phyloP scores from a whole-genome alignment of 2,329 filamentous ascomycete species.

The Bretziella fagacearum region DNA sequence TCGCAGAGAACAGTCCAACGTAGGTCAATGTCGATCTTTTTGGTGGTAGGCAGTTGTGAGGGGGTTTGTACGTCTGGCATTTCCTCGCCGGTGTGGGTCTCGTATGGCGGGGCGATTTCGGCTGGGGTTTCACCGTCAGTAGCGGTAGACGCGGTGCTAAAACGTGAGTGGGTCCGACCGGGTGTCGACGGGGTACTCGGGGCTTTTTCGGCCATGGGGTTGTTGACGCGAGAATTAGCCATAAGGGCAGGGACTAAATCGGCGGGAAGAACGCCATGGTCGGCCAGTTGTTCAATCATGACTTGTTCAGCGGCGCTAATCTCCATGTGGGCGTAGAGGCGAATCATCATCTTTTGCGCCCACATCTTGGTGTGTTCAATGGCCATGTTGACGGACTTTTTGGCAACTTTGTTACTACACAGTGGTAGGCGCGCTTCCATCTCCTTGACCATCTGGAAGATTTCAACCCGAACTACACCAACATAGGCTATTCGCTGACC shows the following conservation, averaged over 20 bases:
- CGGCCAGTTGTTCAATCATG: constrained; percentile 94
- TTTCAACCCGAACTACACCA: constrained; percentile 65
- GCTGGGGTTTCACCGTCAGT: constrained; percentile 28
- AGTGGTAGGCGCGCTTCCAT: constrained; percentile 28
- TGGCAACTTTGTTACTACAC: constrained; percentile 41
- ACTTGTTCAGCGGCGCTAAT: constrained; percentile 81
- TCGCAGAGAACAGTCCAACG: constrained; percentile 96
- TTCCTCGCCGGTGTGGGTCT: constrained; percentile 48
- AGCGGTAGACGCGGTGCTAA: constrained; percentile 16
- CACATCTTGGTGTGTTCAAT: constrained; percentile 81
- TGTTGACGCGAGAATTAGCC: constrained; percentile 82
- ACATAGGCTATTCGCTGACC: constrained; percentile 94
- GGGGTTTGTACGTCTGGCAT: constrained; percentile 67
- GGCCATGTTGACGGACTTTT: constrained; percentile 53
- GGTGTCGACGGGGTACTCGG: constrained; percentile 10
- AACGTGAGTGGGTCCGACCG: constrained; percentile 9
- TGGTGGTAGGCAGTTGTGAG: constrained; percentile 62
- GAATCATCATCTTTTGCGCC: constrained; percentile 96
- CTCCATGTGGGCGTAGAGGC: constrained; percentile 91
- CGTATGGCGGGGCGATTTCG: constrained; percentile 40
- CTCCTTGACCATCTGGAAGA: constrained; percentile 60
- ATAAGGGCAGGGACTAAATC: constrained; percentile 78
- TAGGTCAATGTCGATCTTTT: constrained; percentile 85
- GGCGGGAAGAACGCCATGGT: constrained; percentile 71
- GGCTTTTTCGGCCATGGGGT: constrained; percentile 53